phyloP scores from a whole-genome alignment of 768 basidiomycete genomes.

The Phylloporus sp. region DNA sequence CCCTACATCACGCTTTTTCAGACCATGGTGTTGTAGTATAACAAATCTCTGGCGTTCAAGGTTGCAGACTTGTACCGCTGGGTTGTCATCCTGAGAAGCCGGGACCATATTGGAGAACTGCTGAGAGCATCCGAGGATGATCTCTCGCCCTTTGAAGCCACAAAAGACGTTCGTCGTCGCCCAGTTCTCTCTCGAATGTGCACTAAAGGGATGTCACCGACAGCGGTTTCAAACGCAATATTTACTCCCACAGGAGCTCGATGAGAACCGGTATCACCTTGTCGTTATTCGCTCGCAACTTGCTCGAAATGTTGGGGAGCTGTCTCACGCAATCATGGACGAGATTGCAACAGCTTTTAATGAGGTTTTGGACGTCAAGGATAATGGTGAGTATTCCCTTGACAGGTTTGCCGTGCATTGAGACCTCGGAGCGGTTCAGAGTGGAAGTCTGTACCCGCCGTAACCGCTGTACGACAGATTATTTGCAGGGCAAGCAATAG shows the following conservation, averaged over 20 bases:
- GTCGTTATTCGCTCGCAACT: constrained; percentile 28
- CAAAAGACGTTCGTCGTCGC: constrained; percentile 27
- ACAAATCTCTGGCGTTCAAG: constrained; percentile 30
- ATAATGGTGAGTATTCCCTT: constrained; percentile 12
- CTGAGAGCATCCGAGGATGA: constrained; percentile 35
- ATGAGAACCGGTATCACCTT: constrained; percentile 30
- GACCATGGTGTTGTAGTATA: constrained; percentile 17
- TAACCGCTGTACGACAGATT: neutral
- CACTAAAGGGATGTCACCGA: neutral
- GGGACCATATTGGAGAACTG: constrained; percentile 36
- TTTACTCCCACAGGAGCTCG: neutral
- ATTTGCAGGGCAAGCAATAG: constrained; percentile 9
- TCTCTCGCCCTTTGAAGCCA: constrained; percentile 32
- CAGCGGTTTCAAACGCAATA: neutral
- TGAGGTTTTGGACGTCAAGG: constrained; percentile 26
- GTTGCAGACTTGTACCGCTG: constrained; percentile 31
- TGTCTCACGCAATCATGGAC: constrained; percentile 40
- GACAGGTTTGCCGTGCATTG: neutral
- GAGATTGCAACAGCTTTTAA: constrained; percentile 42
- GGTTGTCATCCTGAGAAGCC: constrained; percentile 36
- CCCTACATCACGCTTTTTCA: neutral
- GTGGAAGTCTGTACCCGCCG: constrained; percentile 10
- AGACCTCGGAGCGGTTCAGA: neutral
- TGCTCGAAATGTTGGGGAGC: constrained; percentile 35
- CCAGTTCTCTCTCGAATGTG: neutral